phyloP scores from a whole-genome alignment of 1,284 basidiomycete genomes.

The Rhodotorula sp. region DNA sequence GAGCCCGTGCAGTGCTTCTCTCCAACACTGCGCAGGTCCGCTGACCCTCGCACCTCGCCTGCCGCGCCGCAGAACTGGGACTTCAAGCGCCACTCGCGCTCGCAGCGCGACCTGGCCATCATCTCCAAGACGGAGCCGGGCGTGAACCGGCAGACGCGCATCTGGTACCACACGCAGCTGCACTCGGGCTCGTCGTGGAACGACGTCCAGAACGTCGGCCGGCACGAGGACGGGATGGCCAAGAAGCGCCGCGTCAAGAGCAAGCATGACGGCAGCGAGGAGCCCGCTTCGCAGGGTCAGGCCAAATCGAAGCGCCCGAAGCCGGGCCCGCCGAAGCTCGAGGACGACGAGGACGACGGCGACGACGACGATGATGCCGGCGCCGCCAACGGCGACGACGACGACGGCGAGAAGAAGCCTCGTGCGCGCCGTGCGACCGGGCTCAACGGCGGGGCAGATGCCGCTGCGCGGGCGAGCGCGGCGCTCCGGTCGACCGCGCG shows the following conservation, averaged over 20 bases:
- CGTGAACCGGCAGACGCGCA: constrained; percentile 21
- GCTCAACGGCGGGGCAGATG: neutral
- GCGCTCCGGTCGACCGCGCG: neutral
- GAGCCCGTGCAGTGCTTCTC: neutral
- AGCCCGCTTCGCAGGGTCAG: neutral
- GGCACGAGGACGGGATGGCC: constrained; percentile 36
- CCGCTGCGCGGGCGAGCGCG: neutral
- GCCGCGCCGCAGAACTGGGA: constrained; percentile 26
- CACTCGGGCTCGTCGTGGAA: constrained; percentile 14
- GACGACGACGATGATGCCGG: neutral
- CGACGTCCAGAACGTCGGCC: constrained; percentile 22
- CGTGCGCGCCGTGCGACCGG: neutral
- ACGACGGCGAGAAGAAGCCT: neutral
- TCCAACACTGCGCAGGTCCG: neutral
- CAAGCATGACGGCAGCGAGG: constrained; percentile 15
- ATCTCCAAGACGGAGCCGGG: constrained; percentile 18
- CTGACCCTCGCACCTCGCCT: neutral
- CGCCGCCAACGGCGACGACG: neutral
- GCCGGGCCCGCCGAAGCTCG: constrained; percentile 3
- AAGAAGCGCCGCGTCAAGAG: constrained; percentile 28
- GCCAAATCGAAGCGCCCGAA: neutral
- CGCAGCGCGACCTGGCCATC: constrained; percentile 25
- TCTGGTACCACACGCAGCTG: constrained; percentile 35
- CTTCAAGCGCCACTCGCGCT: constrained; percentile 34
- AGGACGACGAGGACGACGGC: neutral